Percentiles rank a stretch among this genome's conserved stretches.
Evolutionary conservation across 2,329 filamentous ascomycete species (phyloP).

Genomic region (Colletotrichum phormii): DNA sequence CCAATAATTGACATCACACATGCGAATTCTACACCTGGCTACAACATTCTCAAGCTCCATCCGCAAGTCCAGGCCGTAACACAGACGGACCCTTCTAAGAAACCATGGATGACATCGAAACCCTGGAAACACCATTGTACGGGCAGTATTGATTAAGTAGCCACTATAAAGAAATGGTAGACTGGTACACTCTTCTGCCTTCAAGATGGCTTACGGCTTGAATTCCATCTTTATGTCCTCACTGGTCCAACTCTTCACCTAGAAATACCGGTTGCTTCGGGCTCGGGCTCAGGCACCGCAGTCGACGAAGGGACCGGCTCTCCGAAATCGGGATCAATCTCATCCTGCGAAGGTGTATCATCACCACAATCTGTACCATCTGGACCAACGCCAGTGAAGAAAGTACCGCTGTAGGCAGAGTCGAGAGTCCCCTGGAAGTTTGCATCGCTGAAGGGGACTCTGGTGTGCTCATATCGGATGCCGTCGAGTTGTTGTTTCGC

Average conservation of each 20-base stretch:
- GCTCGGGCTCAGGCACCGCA: background rate
- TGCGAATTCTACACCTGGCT: too few relatives aligned
- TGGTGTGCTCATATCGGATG: background rate
- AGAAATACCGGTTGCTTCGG: background rate
- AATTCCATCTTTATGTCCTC: background rate
- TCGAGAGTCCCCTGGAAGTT: background rate
- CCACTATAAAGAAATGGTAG: too few relatives aligned
- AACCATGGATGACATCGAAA: too few relatives aligned
- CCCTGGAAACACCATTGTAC: too few relatives aligned
- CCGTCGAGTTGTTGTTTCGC: background rate
- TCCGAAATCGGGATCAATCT: background rate
- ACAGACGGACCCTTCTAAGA: too few relatives aligned
- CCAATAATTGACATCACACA: too few relatives aligned
- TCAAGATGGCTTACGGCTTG: background rate
- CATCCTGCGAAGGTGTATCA: background rate
- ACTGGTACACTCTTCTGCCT: background rate
- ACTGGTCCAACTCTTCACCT: background rate
- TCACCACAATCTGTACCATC: background rate
- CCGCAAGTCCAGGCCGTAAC: too few relatives aligned
- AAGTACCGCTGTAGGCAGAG: background rate
- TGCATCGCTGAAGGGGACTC: background rate
- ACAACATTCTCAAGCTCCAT: too few relatives aligned
- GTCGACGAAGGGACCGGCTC: background rate
- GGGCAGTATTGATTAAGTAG: too few relatives aligned
- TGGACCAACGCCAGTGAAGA: background rate